Percentiles rank a stretch among this genome's conserved stretches.
These are phyloP conservation scores for Aegilops tauschii DNA, from an alignment of 176 grass and related monocot genomes.

Conservation along the genomic window DNA sequence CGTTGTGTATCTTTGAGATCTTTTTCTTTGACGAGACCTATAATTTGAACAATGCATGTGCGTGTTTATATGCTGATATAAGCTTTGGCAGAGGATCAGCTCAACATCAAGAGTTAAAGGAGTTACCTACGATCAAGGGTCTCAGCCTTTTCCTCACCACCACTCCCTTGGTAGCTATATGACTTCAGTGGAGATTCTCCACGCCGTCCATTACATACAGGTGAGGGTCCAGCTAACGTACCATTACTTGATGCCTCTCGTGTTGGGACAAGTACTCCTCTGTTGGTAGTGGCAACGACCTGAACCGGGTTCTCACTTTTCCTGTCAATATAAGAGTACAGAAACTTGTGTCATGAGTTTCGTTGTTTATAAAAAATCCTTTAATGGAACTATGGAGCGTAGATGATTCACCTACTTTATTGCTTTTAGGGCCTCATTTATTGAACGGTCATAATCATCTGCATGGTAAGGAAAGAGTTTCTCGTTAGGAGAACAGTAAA, in stretches of 20 bases:
- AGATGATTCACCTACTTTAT: constrained; percentile 74
- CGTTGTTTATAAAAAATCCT: not conserved
- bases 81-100: not conserved
- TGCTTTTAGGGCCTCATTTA: constrained; percentile 94
- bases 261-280: constrained; percentile 41
- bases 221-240: constrained; percentile 47
- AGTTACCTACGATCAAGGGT: constrained; percentile 68
- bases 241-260: constrained; percentile 41
- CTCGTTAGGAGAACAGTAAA: constrained; percentile 5
- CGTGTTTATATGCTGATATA: not conserved
- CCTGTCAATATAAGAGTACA: constrained; percentile 31
- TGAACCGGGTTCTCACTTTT: constrained; percentile 63
- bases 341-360: constrained; percentile 39
- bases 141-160: constrained; percentile 48
- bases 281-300: constrained; percentile 35
- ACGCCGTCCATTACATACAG: constrained; percentile 43
- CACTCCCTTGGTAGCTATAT: constrained; percentile 50
- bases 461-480: constrained; percentile 38
- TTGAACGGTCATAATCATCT: constrained; percentile 99
- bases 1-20: constrained; percentile 64
- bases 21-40: constrained; percentile 75
- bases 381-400: not conserved
- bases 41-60: not conserved
- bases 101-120: not conserved
- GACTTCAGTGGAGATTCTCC: constrained; percentile 47